Evolutionary conservation across 345 rosid species (phyloP), one percentile per base, ranked within the genome.

Genomic region (Kandelia obovata): DNA sequence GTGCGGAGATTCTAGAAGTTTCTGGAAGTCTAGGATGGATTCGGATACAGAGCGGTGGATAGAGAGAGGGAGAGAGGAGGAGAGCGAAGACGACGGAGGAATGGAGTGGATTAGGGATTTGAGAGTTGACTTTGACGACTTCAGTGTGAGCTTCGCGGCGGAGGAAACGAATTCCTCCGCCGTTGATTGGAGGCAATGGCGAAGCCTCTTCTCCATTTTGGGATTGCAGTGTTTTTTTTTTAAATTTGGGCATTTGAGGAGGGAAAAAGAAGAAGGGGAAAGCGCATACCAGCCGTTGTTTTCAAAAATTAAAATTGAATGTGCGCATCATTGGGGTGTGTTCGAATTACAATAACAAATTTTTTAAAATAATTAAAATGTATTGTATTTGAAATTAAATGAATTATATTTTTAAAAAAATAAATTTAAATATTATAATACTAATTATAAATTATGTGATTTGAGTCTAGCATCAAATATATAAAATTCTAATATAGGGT

Each of bases 161-260:
- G 83, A 55, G 58, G 86, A 75, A 65, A 91, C 76, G 83, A 91
- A 89, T 26, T 89, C 96, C 4, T 85, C 86, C 15, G 96, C 85
- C 2, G 96, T 86, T 65, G 91, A 85, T 53, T 77, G 78, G 60
- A 91, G 92, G 55, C 87, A 79, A 1, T 92, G 83, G 6, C 96
- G 86, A 25, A 88, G 92, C 34, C 85, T 77, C 81, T 88, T 92
- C 87, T 89, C 93, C 96, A 90, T 87, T 65, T 28, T 69, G 30
- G 53, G 16, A 15, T 21, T 43, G 49, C 19, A 11, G n/a, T 25
- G 43, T 19, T 21, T 51, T 49, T 28, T 27, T 19, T 21, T 51
- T 49, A 32, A 32, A 32, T 61, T 35, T 6, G 13, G 6, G 46
- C 26, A 17, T 25, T 60, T 10, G 15, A 25, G 23, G 53, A 55